These are phyloP conservation scores for Monilinia fructicola DNA, from an alignment of 2,329 filamentous ascomycete genomes.

Conservation along the genomic window DNA sequence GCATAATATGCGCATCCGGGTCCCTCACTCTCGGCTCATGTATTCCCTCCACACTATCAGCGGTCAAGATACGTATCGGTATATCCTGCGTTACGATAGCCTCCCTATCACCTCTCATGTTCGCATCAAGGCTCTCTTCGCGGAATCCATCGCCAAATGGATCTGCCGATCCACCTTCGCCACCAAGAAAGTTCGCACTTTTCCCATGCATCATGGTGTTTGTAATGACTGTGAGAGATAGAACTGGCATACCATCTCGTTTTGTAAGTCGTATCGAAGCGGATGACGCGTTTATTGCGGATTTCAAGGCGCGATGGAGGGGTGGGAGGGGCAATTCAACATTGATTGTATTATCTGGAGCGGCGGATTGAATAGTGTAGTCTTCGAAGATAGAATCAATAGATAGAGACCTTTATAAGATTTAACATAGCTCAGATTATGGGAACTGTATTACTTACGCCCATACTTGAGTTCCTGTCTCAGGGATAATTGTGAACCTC, in stretches of 20 bases:
- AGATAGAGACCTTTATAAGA: conserved; percentile 49
- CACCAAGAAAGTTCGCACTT: conserved; percentile 39
- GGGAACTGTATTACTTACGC: conserved; percentile 57
- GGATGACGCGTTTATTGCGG: conserved; percentile 76
- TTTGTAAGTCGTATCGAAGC: conserved; percentile 89
- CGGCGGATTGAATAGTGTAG: conserved; percentile 83
- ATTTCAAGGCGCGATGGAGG: conserved; percentile 87
- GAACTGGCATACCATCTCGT: conserved; percentile 80
- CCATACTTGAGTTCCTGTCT: conserved; percentile 95
- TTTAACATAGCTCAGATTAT: conserved; percentile 37
- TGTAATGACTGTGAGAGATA: conserved; percentile 87
- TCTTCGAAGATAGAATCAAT: conserved; percentile 85
- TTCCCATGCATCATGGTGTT: conserved; percentile 58
- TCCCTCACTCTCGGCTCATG: conserved; percentile 90
- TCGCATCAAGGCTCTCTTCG: conserved; percentile 54
- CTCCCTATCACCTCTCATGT: conserved; percentile 69
- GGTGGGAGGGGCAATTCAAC: conserved; percentile 88
- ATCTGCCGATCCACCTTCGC: conserved; percentile 42
- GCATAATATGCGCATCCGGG: conserved; percentile 88
- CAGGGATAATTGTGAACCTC: conserved; percentile 93
- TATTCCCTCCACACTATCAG: conserved; percentile 82
- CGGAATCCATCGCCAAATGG: conserved; percentile 50
- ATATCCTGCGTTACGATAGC: conserved; percentile 94
- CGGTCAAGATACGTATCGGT: conserved; percentile 85
- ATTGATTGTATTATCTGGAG: conserved; percentile 85